phyloP scores from a whole-genome alignment of 352 stramenopile species.

The Globisporangium echinulatum region DNA sequence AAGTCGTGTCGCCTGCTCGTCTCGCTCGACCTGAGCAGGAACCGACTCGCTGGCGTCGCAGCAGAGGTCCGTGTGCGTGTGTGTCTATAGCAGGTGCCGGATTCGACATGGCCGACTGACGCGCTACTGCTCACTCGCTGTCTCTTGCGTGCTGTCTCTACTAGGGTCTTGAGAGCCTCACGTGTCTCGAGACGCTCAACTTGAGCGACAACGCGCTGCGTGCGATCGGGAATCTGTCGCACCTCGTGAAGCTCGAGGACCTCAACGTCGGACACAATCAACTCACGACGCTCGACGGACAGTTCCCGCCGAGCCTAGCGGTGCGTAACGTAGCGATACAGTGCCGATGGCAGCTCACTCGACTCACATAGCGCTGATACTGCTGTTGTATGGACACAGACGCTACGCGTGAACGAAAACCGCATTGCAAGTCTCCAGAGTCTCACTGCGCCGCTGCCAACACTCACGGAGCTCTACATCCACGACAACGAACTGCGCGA shows the following conservation, averaged over 20 bases:
- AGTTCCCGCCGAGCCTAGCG: constrained; percentile 43
- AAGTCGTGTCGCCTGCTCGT: constrained; percentile 42
- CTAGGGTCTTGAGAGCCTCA: constrained; percentile 48
- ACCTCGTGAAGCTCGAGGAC: constrained; percentile 68
- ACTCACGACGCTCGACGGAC: constrained; percentile 38
- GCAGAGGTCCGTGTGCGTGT: constrained; percentile 25
- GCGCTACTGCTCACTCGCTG: background rate
- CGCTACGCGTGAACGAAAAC: constrained; percentile 47
- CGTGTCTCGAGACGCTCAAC: constrained; percentile 56
- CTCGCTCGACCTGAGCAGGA: constrained; percentile 67
- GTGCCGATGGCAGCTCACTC: background rate
- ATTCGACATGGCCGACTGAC: too few relatives aligned
- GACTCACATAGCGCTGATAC: background rate
- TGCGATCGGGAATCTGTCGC: constrained; percentile 45
- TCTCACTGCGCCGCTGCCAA: constrained; percentile 24
- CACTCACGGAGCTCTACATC: constrained; percentile 63
- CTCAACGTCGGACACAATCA: constrained; percentile 60
- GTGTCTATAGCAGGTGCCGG: too few relatives aligned
- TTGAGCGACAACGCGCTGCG: constrained; percentile 52
- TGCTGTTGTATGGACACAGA: background rate
- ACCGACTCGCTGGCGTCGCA: constrained; percentile 31
- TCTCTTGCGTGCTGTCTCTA: background rate
- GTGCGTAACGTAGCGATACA: constrained; percentile 10
- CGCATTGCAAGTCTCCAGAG: constrained; percentile 35
- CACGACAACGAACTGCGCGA: constrained; percentile 46